Evolutionary conservation across 176 grass and related monocot genomes (phyloP).

Genomic region (Bromus sterilis): DNA sequence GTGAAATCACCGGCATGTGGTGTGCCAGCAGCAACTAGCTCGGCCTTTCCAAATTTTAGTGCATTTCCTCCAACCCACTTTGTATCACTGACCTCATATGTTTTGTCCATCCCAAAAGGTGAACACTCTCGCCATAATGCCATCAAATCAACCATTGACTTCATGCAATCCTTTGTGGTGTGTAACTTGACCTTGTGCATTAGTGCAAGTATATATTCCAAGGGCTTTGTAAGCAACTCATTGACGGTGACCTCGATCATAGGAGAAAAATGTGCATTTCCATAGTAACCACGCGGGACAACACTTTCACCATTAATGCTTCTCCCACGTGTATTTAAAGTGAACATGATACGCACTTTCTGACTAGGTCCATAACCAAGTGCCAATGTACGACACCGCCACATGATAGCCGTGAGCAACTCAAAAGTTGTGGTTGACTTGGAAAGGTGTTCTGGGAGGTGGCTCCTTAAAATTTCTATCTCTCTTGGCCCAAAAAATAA

Average conservation of each 20-base stretch:
- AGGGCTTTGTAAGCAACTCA: background rate
- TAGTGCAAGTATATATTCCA: background rate
- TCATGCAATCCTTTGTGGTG: background rate
- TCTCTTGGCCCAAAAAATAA: conserved; percentile 12
- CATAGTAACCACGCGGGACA: background rate
- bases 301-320: background rate
- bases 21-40: background rate
- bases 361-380: background rate
- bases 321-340: background rate
- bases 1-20: background rate
- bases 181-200: background rate
- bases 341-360: background rate
- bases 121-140: background rate
- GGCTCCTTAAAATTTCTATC: background rate
- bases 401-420: background rate
- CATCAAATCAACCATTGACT: background rate
- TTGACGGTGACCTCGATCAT: background rate
- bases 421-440: background rate
- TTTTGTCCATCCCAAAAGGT: background rate
- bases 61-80: background rate
- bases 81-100: background rate
- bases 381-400: background rate
- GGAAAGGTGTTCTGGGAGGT: background rate
- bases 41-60: background rate
- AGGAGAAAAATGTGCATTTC: background rate